These are phyloP conservation scores for Sugiyamaella xylanicola DNA, from an alignment of 1,139 yeast species.

Conservation along the genomic window DNA sequence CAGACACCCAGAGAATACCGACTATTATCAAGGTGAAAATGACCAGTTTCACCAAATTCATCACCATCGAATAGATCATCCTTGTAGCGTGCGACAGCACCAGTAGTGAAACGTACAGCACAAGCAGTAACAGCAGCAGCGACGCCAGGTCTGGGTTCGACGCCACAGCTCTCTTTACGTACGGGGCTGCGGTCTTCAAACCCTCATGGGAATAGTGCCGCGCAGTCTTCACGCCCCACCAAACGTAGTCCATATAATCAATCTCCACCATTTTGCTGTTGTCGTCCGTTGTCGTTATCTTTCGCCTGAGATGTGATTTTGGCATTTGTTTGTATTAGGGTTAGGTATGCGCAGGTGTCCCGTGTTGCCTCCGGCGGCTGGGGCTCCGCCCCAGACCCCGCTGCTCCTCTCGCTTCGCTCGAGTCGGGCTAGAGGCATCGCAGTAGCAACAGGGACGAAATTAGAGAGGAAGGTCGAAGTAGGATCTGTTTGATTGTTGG, in stretches of 20 bases:
- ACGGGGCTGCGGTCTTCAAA: slow-evolving; percentile 22
- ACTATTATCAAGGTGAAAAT: slow-evolving; percentile 24
- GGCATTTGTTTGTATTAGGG: slow-evolving; percentile 1
- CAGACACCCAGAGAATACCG: slow-evolving; percentile 31
- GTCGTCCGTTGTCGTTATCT: neutral
- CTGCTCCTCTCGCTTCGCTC: neutral
- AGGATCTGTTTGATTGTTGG: too few species aligned
- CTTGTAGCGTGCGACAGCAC: slow-evolving; percentile 37
- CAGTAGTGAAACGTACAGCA: slow-evolving; percentile 38
- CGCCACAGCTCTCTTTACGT: slow-evolving; percentile 25
- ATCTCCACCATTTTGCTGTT: slow-evolving; percentile 8
- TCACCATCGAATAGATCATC: slow-evolving; percentile 36
- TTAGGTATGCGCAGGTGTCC: neutral
- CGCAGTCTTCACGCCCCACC: slow-evolving; percentile 6
- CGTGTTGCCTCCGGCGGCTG: neutral
- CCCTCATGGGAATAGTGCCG: slow-evolving; percentile 18
- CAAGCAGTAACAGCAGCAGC: slow-evolving; percentile 31
- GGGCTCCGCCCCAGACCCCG: neutral
- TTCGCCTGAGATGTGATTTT: neutral
- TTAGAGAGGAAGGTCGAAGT: too few species aligned
- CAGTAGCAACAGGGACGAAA: too few species aligned
- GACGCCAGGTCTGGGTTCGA: slow-evolving; percentile 36
- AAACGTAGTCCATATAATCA: slow-evolving; percentile 5
- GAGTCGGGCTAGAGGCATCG: too few species aligned
- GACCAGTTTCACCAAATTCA: slow-evolving; percentile 31